Evolutionary conservation across 768 basidiomycete species (phyloP), one percentile per base, ranked within the genome.

Genomic region (Podaxis sp.): DNA sequence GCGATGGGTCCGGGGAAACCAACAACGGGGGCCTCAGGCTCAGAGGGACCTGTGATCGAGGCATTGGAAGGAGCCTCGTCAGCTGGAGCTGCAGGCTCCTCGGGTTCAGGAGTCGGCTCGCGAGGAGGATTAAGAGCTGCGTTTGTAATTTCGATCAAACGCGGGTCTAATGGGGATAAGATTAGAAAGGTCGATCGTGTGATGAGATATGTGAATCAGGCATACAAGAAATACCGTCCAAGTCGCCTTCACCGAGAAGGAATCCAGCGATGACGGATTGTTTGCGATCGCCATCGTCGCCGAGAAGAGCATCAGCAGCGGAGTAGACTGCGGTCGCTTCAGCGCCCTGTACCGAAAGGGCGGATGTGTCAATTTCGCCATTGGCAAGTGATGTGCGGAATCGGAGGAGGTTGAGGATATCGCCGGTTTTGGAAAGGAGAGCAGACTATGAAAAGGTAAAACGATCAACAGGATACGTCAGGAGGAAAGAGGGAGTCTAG

Each of bases 171-270:
- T 54, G 39, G 48, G 65, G 59, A 64, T n/a, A 59, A 64, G 33
- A 9, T 33, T 51, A 63, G 68, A 57, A 59, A 52, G 30, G 59
- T 44, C 33, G 53, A 57, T 53, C n/a, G 36, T 55, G 24, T 24
- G 42, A 51, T 36, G 24, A 17, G 59, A 36, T 59, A 55, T 52
- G 12, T 38, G 49, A 64, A 63, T 67, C 30, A 49, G 15, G 76
- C 87, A 57, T 73, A 93, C 93, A 89, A 52, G 86, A 68, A 60
- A 92, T 73, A 46, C 84, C 88, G 63, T 87, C 80, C 62, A 84
- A 77, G 36, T 86, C 84, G 30, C 89, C 89, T 48, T 82, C 74
- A 19, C 80, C 83, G 52, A 80, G 78, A 49, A 91, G 69, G 64
- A 93, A 74, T 30, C 84, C 84, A 28, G 79, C 76, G 63, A 93